Conservation (phyloP, 2,329 filamentous ascomycete species). For the Aspergillus japonicus region DNA sequence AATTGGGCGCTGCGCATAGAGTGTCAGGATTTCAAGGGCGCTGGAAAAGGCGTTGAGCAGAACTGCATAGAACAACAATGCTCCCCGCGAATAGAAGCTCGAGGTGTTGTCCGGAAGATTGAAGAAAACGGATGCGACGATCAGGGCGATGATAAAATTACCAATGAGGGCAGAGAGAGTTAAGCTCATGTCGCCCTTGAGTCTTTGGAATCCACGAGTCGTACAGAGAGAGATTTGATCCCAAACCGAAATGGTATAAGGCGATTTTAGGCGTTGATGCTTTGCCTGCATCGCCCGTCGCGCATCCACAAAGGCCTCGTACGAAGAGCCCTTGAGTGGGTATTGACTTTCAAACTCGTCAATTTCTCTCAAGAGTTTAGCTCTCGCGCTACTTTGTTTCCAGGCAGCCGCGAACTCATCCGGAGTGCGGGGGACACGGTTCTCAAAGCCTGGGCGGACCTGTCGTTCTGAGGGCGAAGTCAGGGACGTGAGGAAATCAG, state of each 20-base stretch:
- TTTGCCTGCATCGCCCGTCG: constrained; percentile 38
- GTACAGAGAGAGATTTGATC: constrained; percentile 76
- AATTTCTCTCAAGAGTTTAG: constrained; percentile 37
- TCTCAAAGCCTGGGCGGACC: constrained; percentile 57
- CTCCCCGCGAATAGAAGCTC: constrained; percentile 73
- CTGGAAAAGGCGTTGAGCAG: constrained; percentile 78
- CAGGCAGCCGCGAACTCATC: constrained; percentile 63
- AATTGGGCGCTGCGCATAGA: constrained; percentile 18
- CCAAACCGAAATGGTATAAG: constrained; percentile 73
- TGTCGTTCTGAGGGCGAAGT: constrained; percentile 61
- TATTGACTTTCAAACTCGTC: constrained; percentile 34
- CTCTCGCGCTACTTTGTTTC: constrained; percentile 50
- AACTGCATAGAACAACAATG: constrained; percentile 78
- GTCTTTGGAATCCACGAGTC: constrained; percentile 71
- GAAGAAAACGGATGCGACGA: constrained; percentile 76
- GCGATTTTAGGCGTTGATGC: constrained; percentile 62
- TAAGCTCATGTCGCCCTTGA: constrained; percentile 70
- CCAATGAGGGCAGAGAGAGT: constrained; percentile 62
- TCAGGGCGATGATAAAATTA: constrained; percentile 70
- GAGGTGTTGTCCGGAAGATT: constrained; percentile 63
- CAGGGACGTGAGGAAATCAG: constrained; percentile 67
- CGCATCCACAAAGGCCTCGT: constrained; percentile 37
- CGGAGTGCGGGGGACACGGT: constrained; percentile 61
- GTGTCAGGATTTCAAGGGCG: constrained; percentile 58
- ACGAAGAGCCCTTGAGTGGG: constrained; percentile 33